These are phyloP conservation scores for Hyaloperonospora brassicae DNA, from an alignment of 352 stramenopile genomes.

Conservation along the genomic window DNA sequence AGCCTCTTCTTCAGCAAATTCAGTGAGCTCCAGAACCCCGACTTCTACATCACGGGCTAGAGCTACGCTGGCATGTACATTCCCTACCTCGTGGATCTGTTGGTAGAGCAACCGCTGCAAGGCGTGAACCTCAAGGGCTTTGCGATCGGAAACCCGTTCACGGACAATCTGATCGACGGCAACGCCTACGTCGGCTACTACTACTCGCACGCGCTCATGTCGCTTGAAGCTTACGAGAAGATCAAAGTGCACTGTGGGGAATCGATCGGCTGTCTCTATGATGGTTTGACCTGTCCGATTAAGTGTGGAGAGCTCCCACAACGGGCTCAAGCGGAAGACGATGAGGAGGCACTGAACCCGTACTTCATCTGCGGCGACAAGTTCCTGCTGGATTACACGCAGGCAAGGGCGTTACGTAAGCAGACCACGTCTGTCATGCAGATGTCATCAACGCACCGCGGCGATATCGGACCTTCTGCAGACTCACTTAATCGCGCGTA, in stretches of 20 bases:
- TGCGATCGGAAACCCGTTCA: too few relatives aligned
- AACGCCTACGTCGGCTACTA: too few relatives aligned
- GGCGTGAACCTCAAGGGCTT: too few relatives aligned
- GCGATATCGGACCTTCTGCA: conserved; percentile 54
- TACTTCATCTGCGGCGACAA: conserved; percentile 82
- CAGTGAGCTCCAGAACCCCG: too few relatives aligned
- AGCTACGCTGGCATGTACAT: too few relatives aligned
- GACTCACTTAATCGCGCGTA: conserved; percentile 63
- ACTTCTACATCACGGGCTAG: too few relatives aligned
- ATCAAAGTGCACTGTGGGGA: conserved; percentile 46
- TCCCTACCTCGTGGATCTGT: too few relatives aligned
- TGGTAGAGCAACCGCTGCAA: too few relatives aligned
- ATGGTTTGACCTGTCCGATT: conserved; percentile 31
- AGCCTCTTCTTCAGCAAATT: too few relatives aligned
- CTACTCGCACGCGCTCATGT: too few relatives aligned
- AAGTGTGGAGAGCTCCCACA: conserved; percentile 42
- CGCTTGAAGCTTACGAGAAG: conserved; percentile 61
- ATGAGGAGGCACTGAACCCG: conserved; percentile 48
- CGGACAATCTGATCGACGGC: too few relatives aligned
- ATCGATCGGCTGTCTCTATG: conserved; percentile 55
- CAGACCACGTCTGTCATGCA: conserved; percentile 26
- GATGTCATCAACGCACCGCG: conserved; percentile 27
- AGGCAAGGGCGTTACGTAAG: conserved; percentile 42
- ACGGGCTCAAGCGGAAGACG: conserved; percentile 38
- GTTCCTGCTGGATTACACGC: conserved; percentile 51